These are phyloP conservation scores for Cyclotella sp. DNA, from an alignment of 108 stramenopile species.

Conservation along the genomic window DNA sequence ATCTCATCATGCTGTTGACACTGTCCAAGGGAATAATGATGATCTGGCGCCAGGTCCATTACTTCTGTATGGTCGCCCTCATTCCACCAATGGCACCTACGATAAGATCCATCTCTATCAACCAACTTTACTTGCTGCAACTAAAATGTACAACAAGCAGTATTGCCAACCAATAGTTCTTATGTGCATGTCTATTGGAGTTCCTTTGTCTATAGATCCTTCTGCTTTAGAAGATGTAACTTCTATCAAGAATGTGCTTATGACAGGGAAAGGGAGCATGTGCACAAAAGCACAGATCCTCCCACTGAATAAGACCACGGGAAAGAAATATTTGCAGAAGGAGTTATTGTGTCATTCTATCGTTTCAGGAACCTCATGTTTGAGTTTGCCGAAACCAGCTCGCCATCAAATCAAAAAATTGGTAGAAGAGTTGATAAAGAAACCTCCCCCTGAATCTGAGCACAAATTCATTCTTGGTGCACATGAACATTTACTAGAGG, in stretches of 20 bases:
- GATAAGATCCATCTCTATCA: constrained; percentile 8
- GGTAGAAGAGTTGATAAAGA: neutral
- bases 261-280: neutral
- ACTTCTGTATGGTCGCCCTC: neutral
- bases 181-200: constrained; percentile 7
- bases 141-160: neutral
- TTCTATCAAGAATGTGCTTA: neutral
- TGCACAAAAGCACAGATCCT: neutral
- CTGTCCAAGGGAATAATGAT: no score
- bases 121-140: neutral
- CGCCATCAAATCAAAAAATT: neutral
- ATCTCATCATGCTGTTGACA: no score
- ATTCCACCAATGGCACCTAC: neutral
- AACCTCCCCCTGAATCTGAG: neutral
- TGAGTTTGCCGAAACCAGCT: neutral
- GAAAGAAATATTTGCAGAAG: constrained; percentile 8
- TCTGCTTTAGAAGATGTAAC: neutral
- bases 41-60: no score
- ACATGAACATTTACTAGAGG: neutral
- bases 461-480: neutral
- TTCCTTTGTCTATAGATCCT: neutral
- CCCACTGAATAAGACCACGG: neutral
- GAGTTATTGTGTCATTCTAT: neutral
- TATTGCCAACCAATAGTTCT: neutral
- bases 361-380: neutral